Evolutionary conservation across 164 flowering plant genomes (phyloP), one percentile per base, ranked within the genome.

Genomic region (Saururus chinensis): DNA sequence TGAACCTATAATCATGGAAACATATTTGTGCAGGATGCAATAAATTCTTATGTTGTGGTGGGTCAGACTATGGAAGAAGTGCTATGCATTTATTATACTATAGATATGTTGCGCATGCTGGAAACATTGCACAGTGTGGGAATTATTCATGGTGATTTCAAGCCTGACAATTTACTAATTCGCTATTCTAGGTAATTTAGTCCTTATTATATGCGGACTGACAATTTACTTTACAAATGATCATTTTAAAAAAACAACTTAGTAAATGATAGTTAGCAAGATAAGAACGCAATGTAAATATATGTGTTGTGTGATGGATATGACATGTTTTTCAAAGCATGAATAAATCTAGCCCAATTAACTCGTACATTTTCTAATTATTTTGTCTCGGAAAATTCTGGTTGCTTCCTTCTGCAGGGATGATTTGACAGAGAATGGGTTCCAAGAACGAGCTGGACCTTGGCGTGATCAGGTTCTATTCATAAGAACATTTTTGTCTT

Each of bases 71-170:
- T 95, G 97, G 96, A 91, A 60, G 99, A 95, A 79, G 87, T 82
- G 40, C 64, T 89, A 65, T 88, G 96, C 71, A 81, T 87, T 10
- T 89, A 91, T 80, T 95, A 95, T 80, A 79, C 95, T 16, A 80
- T 79, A 71, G 96, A 95, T 76, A 84, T 95, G 97, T 84, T 95
- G 66, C 74, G 64, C 68, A 95, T 91, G 81, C 75, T 91, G 68
- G 99, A 95, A 75, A 83, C 74, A 56, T 74, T 95, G 74, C 97
- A 95, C 65, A 59, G 66, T 57, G 81, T 74, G 64, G 85, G 79
- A 56, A 85, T 95, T 68, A 84, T 95, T 72, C 99, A 95, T 74
- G 99, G 99, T 55, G 99, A 95, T 68, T 95, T 91, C 77, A 95
- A 95, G 75, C 95, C 99, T 69, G 97, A 95, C 70, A 95, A 95